These are phyloP conservation scores for Termitomyces sp. DNA, from an alignment of 768 basidiomycete species.

Conservation along the genomic window DNA sequence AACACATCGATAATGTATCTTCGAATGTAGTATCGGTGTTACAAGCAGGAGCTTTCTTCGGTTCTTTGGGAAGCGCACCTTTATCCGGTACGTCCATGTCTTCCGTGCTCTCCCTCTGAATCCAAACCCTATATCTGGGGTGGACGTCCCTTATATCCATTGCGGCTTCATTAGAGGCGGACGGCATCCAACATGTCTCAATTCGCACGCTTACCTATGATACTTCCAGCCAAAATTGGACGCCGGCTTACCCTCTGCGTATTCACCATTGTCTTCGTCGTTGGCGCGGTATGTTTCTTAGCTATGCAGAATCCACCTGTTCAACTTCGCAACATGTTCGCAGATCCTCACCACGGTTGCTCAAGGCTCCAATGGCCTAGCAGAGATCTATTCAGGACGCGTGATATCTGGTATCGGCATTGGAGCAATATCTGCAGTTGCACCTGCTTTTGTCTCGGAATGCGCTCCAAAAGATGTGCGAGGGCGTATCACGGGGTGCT, in stretches of 20 bases:
- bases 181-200: neutral
- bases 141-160: neutral
- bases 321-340: neutral
- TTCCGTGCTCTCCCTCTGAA: neutral
- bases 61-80: slow-evolving; percentile 62
- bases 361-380: slow-evolving; percentile 49
- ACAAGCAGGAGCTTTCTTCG: slow-evolving; percentile 87
- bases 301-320: neutral
- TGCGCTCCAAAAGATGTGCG: slow-evolving; percentile 84
- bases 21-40: slow-evolving; percentile 85
- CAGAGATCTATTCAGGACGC: slow-evolving; percentile 75
- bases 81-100: slow-evolving; percentile 43
- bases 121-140: neutral
- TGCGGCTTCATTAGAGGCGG: neutral
- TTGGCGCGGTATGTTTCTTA: slow-evolving; percentile 56
- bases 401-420: slow-evolving; percentile 78
- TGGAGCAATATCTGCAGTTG: slow-evolving; percentile 74
- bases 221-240: slow-evolving; percentile 50
- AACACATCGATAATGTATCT: slow-evolving; percentile 43
- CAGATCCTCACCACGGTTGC: slow-evolving; percentile 73
- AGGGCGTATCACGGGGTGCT: slow-evolving; percentile 78
- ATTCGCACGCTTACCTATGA: neutral
- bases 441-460: slow-evolving; percentile 84
- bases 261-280: slow-evolving; percentile 57
- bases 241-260: slow-evolving; percentile 56